Base-by-base conservation (phyloP, 768 basidiomycete genomes). In the Boletus pseudo-olivaceus region DNA sequence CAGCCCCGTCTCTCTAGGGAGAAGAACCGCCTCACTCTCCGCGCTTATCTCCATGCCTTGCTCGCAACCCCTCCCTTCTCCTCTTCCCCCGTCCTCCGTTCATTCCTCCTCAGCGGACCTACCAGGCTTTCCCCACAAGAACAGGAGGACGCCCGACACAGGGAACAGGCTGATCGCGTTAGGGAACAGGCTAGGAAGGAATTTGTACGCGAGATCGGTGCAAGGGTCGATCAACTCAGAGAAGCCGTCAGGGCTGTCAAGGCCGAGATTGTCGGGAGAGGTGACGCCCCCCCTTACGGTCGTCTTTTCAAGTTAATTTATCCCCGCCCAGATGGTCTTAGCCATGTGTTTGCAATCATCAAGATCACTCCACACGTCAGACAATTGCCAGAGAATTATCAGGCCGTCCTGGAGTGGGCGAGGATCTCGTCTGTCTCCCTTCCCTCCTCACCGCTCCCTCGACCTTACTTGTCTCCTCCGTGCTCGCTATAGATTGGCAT, bases 351-450 rank as follows among this genome's bases (percentile, higher is more conserved):
- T 65, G 82, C 83, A 11, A 88, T 87, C 6, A 89, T 99, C 68
- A 89, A 92, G 72, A 72, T 81, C 38, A 95, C 89, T 5, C 82
- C 88, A 8, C 76, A 85, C 53, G 84, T 95, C 9, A 78, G 81
- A 53, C 82, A 85, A 64, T 73, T 99, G 41, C 96, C 97, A 7
- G 68, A 75, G 7, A 91, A 95, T 57, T 98, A 94, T 64, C 79
- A 83, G 59, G 90, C 93, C 38, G 93, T 98, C 43, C 67, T 96
- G 7, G 96, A 98, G 71, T 99, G 97, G 96, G 97, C 90, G 6
- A 77, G 95, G 51, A 97, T 98, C 66, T 96, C 96, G 93, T 96
- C 55, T 66, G 93, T 79, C 38, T 42, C 44, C 44, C 37, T 50
- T 46, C 38, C n/a, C 14, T 48, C 23, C 40, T n/a, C 34, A 14